Evolutionary conservation across 2,329 filamentous ascomycete genomes (phyloP).

Genomic region (Tolypocladium inflatum): DNA sequence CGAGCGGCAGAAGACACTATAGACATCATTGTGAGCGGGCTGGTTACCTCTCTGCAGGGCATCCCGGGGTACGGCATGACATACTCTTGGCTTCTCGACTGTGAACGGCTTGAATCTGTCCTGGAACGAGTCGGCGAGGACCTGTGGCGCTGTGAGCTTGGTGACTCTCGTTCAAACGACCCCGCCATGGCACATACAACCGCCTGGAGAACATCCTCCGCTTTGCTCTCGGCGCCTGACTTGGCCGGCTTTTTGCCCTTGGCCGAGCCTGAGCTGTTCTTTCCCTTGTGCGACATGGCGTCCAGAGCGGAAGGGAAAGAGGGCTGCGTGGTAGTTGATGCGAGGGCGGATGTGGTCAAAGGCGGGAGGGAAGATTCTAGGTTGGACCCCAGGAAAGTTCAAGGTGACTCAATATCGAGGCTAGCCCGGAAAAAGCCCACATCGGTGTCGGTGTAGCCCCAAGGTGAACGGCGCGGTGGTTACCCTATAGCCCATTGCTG

Average conservation of each 20-base stretch:
- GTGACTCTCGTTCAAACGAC: conserved; percentile 1
- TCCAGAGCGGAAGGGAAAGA: background rate
- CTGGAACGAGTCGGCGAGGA: conserved; percentile 92
- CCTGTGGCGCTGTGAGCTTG: conserved; percentile 34
- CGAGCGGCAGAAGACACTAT: conserved; percentile 84
- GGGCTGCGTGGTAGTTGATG: conserved; percentile 7
- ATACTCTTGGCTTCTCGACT: conserved; percentile 73
- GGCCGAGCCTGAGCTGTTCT: conserved; percentile 25
- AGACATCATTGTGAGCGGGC: background rate
- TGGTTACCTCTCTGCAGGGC: background rate
- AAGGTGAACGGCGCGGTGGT: background rate
- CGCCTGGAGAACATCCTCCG: conserved; percentile 49
- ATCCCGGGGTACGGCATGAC: background rate
- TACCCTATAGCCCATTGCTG: conserved; percentile 3
- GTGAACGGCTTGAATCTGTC: conserved; percentile 86
- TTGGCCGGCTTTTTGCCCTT: conserved; percentile 47
- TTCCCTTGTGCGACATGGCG: conserved; percentile 37
- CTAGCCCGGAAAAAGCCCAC: conserved; percentile 14
- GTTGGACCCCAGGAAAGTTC: background rate
- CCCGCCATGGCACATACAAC: conserved; percentile 34
- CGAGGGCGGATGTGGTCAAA: conserved; percentile 7
- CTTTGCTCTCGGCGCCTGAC: conserved; percentile 41
- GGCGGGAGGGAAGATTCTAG: background rate
- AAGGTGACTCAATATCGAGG: conserved; percentile 19
- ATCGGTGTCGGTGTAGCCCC: conserved; percentile 9